Percentiles rank a stretch among this genome's conserved stretches.
Conservation (phyloP, 129 eudicot genomes). For the Escallonia rubra region DNA sequence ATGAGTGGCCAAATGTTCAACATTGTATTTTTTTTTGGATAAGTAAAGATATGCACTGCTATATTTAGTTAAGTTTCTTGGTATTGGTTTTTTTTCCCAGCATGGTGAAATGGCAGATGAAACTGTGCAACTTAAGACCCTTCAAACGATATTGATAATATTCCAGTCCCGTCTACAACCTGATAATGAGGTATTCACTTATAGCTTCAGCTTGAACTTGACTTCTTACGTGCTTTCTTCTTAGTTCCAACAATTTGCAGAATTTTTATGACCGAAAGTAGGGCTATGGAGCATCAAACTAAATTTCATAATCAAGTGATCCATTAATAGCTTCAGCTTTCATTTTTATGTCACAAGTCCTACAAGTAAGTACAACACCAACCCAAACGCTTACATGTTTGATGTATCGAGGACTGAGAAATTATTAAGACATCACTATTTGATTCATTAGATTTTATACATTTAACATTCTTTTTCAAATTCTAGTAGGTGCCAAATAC, state of each 20-base stretch:
- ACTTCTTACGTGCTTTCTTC: background rate
- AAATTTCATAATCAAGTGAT: too few relatives aligned
- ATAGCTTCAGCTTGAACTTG: conserved; percentile 11
- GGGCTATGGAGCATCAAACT: background rate
- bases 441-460: too few relatives aligned
- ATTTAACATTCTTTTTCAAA: too few relatives aligned
- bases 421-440: too few relatives aligned
- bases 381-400: too few relatives aligned
- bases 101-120: conserved; percentile 98
- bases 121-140: conserved; percentile 84
- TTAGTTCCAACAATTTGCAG: background rate
- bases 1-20: background rate
- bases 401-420: too few relatives aligned
- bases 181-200: conserved; percentile 70
- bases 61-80: too few relatives aligned
- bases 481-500: too few relatives aligned
- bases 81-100: conserved; percentile 35
- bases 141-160: conserved; percentile 87
- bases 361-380: too few relatives aligned
- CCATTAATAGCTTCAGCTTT: too few relatives aligned
- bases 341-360: too few relatives aligned
- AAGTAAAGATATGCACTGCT: background rate
- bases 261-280: background rate
- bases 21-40: background rate
- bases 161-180: conserved; percentile 93